Percentiles rank a stretch among this genome's conserved stretches.
Conservation (phyloP, 2,329 filamentous ascomycete genomes). For the Ophiosphaerella herpotricha region DNA sequence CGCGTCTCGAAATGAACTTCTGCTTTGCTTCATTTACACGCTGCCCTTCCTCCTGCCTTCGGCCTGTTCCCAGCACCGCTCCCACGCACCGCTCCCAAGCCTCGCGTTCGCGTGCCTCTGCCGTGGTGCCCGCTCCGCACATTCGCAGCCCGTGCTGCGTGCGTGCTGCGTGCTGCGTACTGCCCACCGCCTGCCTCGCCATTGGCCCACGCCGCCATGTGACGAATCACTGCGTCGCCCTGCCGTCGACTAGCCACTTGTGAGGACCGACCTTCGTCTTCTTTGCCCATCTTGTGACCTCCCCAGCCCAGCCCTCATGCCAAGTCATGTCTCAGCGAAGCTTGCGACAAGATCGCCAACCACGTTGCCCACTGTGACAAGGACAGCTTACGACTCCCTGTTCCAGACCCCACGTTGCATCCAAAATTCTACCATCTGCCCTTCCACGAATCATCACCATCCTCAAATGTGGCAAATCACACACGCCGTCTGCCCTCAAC, state of each 20-base stretch:
- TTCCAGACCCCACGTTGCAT: slow-evolving; percentile 4
- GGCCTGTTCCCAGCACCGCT: neutral
- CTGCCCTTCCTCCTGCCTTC: neutral
- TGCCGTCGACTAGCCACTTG: neutral
- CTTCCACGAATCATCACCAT: neutral
- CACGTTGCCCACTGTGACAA: neutral
- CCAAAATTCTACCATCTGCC: neutral
- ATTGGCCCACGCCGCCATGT: slow-evolving; percentile 2
- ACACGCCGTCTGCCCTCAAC: neutral
- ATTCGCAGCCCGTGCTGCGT: neutral
- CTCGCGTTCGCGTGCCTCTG: neutral
- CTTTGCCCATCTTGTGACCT: slow-evolving; percentile 1
- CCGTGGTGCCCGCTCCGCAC: neutral
- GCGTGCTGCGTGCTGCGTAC: slow-evolving; percentile 1
- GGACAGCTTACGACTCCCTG: slow-evolving; percentile 4
- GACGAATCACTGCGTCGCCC: neutral
- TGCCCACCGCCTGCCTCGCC: slow-evolving; percentile 1
- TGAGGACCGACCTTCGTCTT: neutral
- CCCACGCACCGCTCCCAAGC: neutral
- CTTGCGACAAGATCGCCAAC: slow-evolving; percentile 3
- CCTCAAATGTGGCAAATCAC: neutral
- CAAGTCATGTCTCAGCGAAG: slow-evolving; percentile 6
- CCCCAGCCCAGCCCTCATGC: neutral
- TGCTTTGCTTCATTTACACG: neutral
- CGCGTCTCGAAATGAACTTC: slow-evolving; percentile 4